phyloP scores from a whole-genome alignment of 805 yeast species.

The Pichia paraexigua region DNA sequence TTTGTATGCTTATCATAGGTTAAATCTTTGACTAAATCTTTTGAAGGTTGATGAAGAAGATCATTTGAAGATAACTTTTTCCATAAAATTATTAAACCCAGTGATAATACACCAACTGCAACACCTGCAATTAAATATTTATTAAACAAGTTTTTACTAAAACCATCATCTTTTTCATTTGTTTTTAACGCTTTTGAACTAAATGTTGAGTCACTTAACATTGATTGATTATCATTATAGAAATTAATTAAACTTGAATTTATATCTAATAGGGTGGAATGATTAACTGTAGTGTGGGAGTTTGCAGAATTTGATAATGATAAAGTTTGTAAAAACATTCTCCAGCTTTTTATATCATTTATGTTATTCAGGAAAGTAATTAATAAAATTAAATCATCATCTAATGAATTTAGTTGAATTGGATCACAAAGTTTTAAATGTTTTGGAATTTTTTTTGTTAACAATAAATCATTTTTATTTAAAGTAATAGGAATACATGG shows the following conservation, averaged over 20 bases:
- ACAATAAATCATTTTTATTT: background rate
- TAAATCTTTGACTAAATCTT: background rate
- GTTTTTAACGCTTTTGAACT: background rate
- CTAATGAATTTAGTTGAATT: conserved; percentile 19
- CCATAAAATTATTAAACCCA: conserved; percentile 24
- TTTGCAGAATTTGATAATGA: background rate
- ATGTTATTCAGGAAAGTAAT: conserved; percentile 26
- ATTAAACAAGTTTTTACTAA: background rate
- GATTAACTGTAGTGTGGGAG: background rate
- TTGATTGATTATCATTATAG: background rate
- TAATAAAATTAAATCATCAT: conserved; percentile 25
- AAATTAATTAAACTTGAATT: conserved; percentile 20
- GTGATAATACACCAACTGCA: conserved; percentile 24
- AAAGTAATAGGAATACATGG: conserved; percentile 8
- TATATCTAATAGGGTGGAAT: conserved; percentile 13
- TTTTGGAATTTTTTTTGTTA: conserved; percentile 10
- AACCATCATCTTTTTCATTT: background rate
- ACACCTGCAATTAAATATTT: conserved; percentile 15
- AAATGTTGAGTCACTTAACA: background rate
- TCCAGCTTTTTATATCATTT: conserved; percentile 13
- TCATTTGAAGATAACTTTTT: conserved; percentile 12
- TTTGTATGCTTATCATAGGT: background rate
- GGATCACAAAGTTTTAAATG: conserved; percentile 29
- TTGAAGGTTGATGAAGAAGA: background rate
- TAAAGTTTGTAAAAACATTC: conserved; percentile 6